phyloP scores from a whole-genome alignment of 495 filamentous ascomycete species.

The Usnea hakonensis region DNA sequence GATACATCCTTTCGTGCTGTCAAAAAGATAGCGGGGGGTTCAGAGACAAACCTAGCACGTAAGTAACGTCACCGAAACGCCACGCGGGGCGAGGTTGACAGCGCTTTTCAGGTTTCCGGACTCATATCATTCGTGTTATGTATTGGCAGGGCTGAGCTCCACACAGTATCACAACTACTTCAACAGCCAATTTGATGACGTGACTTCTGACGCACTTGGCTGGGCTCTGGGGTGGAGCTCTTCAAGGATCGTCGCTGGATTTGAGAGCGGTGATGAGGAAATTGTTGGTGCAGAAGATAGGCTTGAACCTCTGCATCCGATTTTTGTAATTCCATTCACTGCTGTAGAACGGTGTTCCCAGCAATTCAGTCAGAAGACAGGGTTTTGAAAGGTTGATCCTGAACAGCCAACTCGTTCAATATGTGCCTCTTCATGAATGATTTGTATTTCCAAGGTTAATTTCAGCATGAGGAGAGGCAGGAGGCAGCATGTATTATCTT shows the following conservation, averaged over 20 bases:
- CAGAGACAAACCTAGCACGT: constrained; percentile 90
- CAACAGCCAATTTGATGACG: constrained; percentile 32
- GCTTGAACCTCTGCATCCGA: constrained; percentile 58
- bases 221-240: constrained; percentile 62
- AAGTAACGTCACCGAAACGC: constrained; percentile 32
- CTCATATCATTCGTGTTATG: constrained; percentile 88
- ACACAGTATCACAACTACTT: constrained; percentile 71
- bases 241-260: constrained; percentile 38
- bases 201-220: constrained; percentile 33
- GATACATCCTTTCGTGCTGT: constrained; percentile 85
- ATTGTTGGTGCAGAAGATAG: constrained; percentile 44
- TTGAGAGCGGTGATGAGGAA: constrained; percentile 32
- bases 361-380: constrained; percentile 53
- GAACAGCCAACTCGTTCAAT: not conserved
- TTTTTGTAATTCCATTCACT: constrained; percentile 75
- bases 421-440: no score
- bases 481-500: no score
- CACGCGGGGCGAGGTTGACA: not conserved
- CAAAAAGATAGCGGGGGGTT: constrained; percentile 74
- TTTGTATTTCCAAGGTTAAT: no score
- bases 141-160: constrained; percentile 74
- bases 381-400: constrained; percentile 35
- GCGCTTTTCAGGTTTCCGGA: constrained; percentile 56
- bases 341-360: constrained; percentile 53
- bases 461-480: no score